A percentile compares a stretch with the other conserved stretches of the same genome.
These are phyloP conservation scores for Saposhnikovia divaricata DNA, from an alignment of 129 eudicot genomes.

Conservation along the genomic window DNA sequence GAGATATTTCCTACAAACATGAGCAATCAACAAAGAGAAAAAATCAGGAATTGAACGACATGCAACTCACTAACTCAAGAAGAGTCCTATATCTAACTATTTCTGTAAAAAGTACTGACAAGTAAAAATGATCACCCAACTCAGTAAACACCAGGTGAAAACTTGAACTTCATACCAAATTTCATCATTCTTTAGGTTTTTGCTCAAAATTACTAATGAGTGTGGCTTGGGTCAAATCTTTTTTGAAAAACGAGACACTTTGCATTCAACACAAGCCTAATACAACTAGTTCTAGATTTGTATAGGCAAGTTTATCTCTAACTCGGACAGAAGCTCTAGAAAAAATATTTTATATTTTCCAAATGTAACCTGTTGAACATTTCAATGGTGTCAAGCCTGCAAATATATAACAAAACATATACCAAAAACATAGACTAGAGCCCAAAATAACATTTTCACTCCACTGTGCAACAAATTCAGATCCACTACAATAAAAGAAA, in stretches of 20 bases:
- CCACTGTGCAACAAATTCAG: not conserved
- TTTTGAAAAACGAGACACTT: not conserved
- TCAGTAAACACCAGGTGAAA: not conserved
- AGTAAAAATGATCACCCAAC: not conserved
- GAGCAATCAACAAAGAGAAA: slow-evolving; percentile 16
- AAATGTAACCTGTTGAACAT: not conserved
- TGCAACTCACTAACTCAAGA: not conserved
- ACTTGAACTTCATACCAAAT: not conserved
- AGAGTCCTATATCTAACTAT: not conserved
- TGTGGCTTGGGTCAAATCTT: not conserved
- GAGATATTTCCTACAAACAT: slow-evolving; percentile 78
- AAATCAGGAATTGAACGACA: slow-evolving; percentile 10
- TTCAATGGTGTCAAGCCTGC: not conserved
- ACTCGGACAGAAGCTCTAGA: not conserved
- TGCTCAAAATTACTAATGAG: not conserved
- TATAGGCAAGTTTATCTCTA: not conserved
- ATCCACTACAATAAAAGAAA: not conserved
- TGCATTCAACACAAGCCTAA: not conserved
- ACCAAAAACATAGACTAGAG: not conserved
- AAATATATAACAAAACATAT: not conserved
- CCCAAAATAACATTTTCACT: not conserved
- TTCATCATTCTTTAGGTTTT: not conserved
- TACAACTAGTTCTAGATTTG: not conserved
- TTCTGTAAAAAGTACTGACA: not conserved
- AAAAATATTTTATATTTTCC: not conserved